Percentiles rank a stretch among this genome's conserved stretches.
Conservation (phyloP, 1,284 basidiomycete genomes). For the Ceratobasidium sp. region DNA sequence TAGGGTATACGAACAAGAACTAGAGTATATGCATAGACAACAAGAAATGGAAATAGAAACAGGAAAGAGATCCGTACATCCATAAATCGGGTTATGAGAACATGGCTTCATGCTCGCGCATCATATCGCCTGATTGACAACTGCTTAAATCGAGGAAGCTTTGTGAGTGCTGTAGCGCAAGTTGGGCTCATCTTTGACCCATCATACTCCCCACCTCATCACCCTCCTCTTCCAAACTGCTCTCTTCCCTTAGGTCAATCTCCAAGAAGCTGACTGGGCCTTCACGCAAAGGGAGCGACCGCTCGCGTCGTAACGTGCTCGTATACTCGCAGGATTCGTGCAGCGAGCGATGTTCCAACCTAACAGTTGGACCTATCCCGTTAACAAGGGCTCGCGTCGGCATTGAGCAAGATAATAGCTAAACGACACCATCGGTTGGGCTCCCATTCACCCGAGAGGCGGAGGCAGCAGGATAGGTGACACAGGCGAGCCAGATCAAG, state of each 20-base stretch:
- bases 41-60: no score
- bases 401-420: conserved; percentile 18
- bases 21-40: no score
- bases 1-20: conserved; percentile 7
- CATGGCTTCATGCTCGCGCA: conserved; percentile 34
- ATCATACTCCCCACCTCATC: neutral
- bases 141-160: conserved; percentile 39
- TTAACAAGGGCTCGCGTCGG: neutral
- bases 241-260: conserved; percentile 21
- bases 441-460: conserved; percentile 16
- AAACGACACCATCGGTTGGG: conserved; percentile 42
- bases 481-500: neutral
- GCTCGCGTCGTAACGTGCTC: conserved; percentile 33
- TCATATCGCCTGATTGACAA: conserved; percentile 38
- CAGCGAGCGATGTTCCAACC: conserved; percentile 12
- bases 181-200: neutral
- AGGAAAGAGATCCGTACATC: no score
- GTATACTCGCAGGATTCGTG: conserved; percentile 28
- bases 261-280: conserved; percentile 33
- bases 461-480: conserved; percentile 18
- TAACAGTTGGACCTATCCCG: neutral
- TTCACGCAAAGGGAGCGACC: conserved; percentile 4
- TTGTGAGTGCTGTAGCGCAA: conserved; percentile 15
- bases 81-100: conserved; percentile 2
- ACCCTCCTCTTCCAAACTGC: conserved; percentile 10